phyloP scores from a whole-genome alignment of 2,329 filamentous ascomycete genomes.

The Colletotrichum lentis region DNA sequence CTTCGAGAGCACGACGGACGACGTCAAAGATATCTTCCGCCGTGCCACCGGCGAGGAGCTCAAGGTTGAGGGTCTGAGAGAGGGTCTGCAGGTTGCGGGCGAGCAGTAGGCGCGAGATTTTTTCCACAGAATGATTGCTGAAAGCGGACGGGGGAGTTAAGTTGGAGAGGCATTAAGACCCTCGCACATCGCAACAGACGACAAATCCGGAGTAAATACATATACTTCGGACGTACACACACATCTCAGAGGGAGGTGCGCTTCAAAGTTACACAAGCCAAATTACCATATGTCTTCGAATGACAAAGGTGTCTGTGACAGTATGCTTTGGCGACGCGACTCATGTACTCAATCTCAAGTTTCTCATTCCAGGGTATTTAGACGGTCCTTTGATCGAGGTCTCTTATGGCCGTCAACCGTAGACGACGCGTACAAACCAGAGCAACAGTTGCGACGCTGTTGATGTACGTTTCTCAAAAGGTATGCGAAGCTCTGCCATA shows the following conservation, averaged over 20 bases:
- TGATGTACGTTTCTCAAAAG: slow-evolving; percentile 23
- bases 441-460: slow-evolving; percentile 8
- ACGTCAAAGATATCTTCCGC: slow-evolving; percentile 92
- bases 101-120: slow-evolving; percentile 57
- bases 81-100: slow-evolving; percentile 77
- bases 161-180: slow-evolving; percentile 29
- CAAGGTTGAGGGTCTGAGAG: slow-evolving; percentile 85
- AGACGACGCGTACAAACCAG: not conserved
- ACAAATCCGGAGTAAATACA: slow-evolving; percentile 29
- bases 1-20: slow-evolving; percentile 91
- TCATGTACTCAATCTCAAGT: not conserved
- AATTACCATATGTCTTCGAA: not conserved
- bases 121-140: slow-evolving; percentile 1
- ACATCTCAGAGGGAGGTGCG: slow-evolving; percentile 28
- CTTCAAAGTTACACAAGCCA: slow-evolving; percentile 32
- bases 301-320: not conserved
- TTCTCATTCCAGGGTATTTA: slow-evolving; percentile 35
- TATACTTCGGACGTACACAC: slow-evolving; percentile 28
- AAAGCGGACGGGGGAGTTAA: slow-evolving; percentile 12
- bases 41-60: slow-evolving; percentile 85
- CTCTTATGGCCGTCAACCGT: not conserved
- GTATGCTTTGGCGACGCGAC: not conserved
- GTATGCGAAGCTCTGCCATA: not conserved
- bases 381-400: slow-evolving; percentile 16
- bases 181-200: slow-evolving; percentile 29